phyloP scores from a whole-genome alignment of 306 rosid genomes.

The Begonia peltatifolia region DNA sequence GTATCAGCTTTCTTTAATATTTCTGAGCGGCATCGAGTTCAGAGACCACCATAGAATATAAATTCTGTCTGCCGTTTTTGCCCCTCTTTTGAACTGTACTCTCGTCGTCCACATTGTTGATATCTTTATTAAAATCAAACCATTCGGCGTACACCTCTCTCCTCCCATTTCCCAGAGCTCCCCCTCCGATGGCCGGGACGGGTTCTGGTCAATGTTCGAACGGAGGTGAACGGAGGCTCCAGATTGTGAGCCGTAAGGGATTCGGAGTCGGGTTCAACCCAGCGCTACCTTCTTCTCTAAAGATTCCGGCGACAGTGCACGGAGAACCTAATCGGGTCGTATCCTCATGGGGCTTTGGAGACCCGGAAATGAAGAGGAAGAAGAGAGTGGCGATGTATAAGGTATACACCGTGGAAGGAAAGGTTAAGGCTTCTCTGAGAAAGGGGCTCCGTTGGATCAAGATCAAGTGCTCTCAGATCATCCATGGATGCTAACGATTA shows the following conservation, averaged over 20 bases:
- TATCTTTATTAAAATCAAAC: background rate
- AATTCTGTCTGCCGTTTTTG: background rate
- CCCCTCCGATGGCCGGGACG: constrained; percentile 22
- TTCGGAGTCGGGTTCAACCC: constrained; percentile 11
- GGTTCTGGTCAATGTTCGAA: constrained; percentile 13
- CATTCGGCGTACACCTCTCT: background rate
- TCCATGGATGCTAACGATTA: constrained; percentile 27
- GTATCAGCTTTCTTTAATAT: background rate
- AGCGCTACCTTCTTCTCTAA: constrained; percentile 7
- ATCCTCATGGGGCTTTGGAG: constrained; percentile 27
- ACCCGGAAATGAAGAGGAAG: constrained; percentile 47
- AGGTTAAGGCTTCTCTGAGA: constrained; percentile 43
- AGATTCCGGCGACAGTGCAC: constrained; percentile 16
- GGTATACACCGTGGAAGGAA: constrained; percentile 54
- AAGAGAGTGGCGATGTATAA: constrained; percentile 59
- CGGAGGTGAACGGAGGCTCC: constrained; percentile 19
- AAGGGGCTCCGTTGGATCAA: constrained; percentile 65
- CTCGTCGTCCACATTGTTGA: background rate
- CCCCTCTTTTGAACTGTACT: background rate
- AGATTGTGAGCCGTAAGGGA: constrained; percentile 57
- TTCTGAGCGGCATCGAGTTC: background rate
- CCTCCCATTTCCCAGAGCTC: background rate
- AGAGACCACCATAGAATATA: background rate
- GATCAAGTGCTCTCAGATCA: constrained; percentile 46
- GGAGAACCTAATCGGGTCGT: constrained; percentile 18